phyloP scores from a whole-genome alignment of 108 stramenopile species.

The Chaetoceros tenuissimus region DNA sequence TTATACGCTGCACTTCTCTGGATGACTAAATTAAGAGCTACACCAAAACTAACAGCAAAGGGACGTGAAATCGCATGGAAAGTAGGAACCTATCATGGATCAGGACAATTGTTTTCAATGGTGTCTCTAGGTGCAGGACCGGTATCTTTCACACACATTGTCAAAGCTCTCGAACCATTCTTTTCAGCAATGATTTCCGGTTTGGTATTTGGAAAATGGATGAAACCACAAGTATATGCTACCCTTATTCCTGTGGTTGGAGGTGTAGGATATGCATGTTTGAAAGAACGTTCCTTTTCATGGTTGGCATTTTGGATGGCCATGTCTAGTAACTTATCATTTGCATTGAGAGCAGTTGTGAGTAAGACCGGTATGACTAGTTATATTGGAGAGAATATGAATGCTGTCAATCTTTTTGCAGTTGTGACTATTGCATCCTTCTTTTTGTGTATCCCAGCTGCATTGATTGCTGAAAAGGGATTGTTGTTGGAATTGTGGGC shows the following conservation, averaged over 20 bases:
- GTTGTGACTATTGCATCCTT: constrained; percentile 79
- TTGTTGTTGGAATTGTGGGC: constrained; percentile 47
- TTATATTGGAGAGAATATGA: constrained; percentile 53
- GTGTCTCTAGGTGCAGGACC: constrained; percentile 75
- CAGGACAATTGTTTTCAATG: constrained; percentile 78
- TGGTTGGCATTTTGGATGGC: constrained; percentile 88
- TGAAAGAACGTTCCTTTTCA: constrained; percentile 80
- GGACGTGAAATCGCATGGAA: constrained; percentile 33
- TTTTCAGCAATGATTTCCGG: constrained; percentile 73
- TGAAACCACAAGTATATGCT: constrained; percentile 63
- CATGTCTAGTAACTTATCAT: constrained; percentile 85
- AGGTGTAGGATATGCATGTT: constrained; percentile 84
- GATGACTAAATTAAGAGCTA: constrained; percentile 51
- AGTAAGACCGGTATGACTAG: constrained; percentile 73
- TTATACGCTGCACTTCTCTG: constrained; percentile 73
- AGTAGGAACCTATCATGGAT: constrained; percentile 78
- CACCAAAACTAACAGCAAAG: constrained; percentile 35
- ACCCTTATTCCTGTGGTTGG: constrained; percentile 83
- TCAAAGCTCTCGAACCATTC: constrained; percentile 89
- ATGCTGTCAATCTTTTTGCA: constrained; percentile 85
- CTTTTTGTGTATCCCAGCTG: constrained; percentile 64
- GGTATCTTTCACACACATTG: constrained; percentile 83
- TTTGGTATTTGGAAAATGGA: constrained; percentile 61
- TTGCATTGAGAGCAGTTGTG: constrained; percentile 82
- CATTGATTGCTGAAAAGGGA: constrained; percentile 52